Base-by-base conservation (phyloP, 2,329 filamentous ascomycete genomes). In the Colletotrichum tofieldiae region DNA sequence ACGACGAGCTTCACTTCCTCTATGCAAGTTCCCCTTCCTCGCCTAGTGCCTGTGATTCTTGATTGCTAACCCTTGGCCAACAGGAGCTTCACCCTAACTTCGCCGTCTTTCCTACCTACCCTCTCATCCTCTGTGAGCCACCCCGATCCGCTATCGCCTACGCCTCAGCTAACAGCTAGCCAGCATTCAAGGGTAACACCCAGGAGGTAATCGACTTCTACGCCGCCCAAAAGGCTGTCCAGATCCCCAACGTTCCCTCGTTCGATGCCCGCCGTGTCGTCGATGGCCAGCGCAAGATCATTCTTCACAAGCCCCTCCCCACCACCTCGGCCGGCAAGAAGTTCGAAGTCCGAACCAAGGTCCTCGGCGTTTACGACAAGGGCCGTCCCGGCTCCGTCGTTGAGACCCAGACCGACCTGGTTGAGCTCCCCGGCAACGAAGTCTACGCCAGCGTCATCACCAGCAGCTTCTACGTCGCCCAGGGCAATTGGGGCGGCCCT, bases 1-100 rank as follows among this genome's bases (percentile, higher is more conserved):
- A 89, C n/a, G 92, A 97, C 77, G 95, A 98, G 86, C 90, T 98
- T 79, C 94, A 98, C 81, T 97, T 96, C 81, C 91, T 98, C 84
- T 98, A 95, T 78, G 94, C 96, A 87, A 72, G 89, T 79, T 47
- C 26, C 45, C 61, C 29, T n/a, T 47, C 26, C 12, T 58, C 39
- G 54, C 11, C 60, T 39, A 39, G 29, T 49, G n/a, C 41, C 43
- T 32, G 23, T 23, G 16, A 43, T 51, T 54, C 16, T 60, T 58
- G 14, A 61, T 37, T 61, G 37, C 39, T 65, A 52, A 72, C 29
- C 4, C 18, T 41, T 1, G 37, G 39, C 2, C 29, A 29, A 35
- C 75, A 96, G 94, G 95, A 98, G 84, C 89, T 97, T 64, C 92
- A 98, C 81, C 94, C 95, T 56, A 88, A 93, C 71, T 98, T 98